Evolutionary conservation across 2,329 filamentous ascomycete species (phyloP).

Genomic region (Thermoascus crustaceus): DNA sequence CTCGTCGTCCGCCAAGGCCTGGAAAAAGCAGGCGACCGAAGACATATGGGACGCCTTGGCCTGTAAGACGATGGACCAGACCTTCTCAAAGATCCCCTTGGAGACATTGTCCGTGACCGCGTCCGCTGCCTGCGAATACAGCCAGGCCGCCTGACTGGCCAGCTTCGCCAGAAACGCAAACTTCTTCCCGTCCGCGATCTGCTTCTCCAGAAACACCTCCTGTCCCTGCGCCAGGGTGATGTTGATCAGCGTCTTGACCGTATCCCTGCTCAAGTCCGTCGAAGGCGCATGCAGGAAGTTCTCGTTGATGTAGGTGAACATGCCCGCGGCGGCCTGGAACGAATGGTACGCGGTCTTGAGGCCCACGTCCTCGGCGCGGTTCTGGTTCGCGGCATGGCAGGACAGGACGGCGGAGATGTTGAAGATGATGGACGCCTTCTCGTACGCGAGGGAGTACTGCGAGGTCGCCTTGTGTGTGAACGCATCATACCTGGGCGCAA

Average conservation of each 20-base stretch:
- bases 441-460: slow-evolving; percentile 92
- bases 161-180: slow-evolving; percentile 84
- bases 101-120: slow-evolving; percentile 87
- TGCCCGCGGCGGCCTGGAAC: slow-evolving; percentile 94
- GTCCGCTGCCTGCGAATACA: slow-evolving; percentile 82
- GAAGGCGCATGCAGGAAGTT: slow-evolving; percentile 97
- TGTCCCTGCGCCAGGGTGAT: slow-evolving; percentile 94
- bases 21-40: slow-evolving; percentile 86
- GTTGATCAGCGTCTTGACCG: slow-evolving; percentile 86
- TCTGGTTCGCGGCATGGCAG: slow-evolving; percentile 88
- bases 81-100: slow-evolving; percentile 86
- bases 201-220: slow-evolving; percentile 96
- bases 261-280: slow-evolving; percentile 90
- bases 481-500: slow-evolving; percentile 77
- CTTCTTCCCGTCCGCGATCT: slow-evolving; percentile 88
- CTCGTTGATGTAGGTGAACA: slow-evolving; percentile 99
- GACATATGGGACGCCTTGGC: slow-evolving; percentile 74
- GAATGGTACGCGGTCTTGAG: slow-evolving; percentile 97
- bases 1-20: slow-evolving; percentile 84
- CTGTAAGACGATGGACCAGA: slow-evolving; percentile 68
- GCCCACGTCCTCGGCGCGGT: slow-evolving; percentile 81
- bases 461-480: slow-evolving; percentile 97
- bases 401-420: slow-evolving; percentile 97
- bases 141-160: slow-evolving; percentile 77
- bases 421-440: slow-evolving; percentile 98